Conservation (phyloP, 1,284 basidiomycete species). For the Sanghuangporus weigelae region DNA sequence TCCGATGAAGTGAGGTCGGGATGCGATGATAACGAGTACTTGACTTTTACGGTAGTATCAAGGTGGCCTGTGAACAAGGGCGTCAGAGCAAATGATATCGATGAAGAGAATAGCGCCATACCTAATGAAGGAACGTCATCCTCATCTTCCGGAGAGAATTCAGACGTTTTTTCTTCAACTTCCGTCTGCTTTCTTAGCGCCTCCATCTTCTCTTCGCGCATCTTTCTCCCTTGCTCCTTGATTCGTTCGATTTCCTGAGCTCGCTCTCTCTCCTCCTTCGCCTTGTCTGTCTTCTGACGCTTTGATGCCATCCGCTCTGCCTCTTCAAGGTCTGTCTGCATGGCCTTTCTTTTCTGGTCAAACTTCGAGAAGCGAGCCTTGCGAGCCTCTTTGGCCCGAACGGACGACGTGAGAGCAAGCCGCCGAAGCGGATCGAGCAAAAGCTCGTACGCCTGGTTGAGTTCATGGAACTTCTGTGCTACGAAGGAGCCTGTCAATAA, state of each 20-base stretch:
- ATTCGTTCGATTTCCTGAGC: conserved; percentile 69
- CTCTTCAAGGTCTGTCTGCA: conserved; percentile 82
- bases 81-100: conserved; percentile 1
- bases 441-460: conserved; percentile 82
- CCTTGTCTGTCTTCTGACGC: conserved; percentile 58
- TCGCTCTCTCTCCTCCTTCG: conserved; percentile 48
- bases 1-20: conserved; percentile 48
- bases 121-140: conserved; percentile 41
- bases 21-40: conserved; percentile 53
- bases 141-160: conserved; percentile 33
- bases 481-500: not conserved
- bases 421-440: conserved; percentile 81
- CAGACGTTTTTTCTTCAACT: conserved; percentile 24
- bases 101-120: conserved; percentile 26
- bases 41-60: conserved; percentile 71
- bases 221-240: conserved; percentile 69
- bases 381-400: conserved; percentile 66
- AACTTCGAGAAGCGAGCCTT: conserved; percentile 70
- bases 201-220: conserved; percentile 66
- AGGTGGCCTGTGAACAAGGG: conserved; percentile 42
- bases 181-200: conserved; percentile 42
- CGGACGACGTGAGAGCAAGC: conserved; percentile 76
- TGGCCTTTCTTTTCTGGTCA: conserved; percentile 72
- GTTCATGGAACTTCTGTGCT: conserved; percentile 83
- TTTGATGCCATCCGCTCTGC: conserved; percentile 73